Base-by-base conservation (phyloP, 371 early-diverging fungal species). In the Lichtheimia ornata region DNA sequence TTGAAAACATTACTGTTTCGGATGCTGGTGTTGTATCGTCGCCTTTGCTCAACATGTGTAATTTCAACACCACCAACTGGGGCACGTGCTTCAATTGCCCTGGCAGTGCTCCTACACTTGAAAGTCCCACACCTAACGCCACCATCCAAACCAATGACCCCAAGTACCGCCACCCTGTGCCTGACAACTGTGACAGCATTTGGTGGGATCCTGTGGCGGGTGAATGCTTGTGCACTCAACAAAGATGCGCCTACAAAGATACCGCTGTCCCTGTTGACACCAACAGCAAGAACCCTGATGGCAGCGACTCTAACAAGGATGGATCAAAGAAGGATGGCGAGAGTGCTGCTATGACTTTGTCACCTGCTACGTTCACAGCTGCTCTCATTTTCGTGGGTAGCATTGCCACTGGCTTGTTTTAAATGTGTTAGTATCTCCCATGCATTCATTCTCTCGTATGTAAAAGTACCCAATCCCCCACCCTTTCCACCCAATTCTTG, bases 171-270 rank as follows among this genome's bases (percentile, higher is more conserved):
- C 79, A 78, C 28, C 71, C 81, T 15, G 75, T 91, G 6, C 87
- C 89, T 52, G 74, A 76, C 47, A 86, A 72, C 59, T 91, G 91
- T 65, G 89, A 87, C 50, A 84, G 84, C 62, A 70, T 87, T 45
- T 89, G 86, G 85, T 91, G 89, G 89, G 89, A 91, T 54, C 90
- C 91, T 55, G 73, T 83, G 63, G 81, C 73, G 45, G 80, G 84
- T 30, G 77, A 72, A 43, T 87, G 87, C 53, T 62, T 81, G 44
- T 85, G 87, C 60, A 75, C 77, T 14, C 74, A 57, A 49, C 65
- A 74, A 15, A 63, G 66, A 44, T 84, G 84, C 60, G 82, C 82
- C 28, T 83, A 76, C 49, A 76, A 79, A 40, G 86, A 83, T 56
- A 76, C 74, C 4, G 63, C 82, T 52, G 74, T 76, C 4, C 77